phyloP scores from a whole-genome alignment of 805 yeast genomes.

The Candida suzukii region DNA sequence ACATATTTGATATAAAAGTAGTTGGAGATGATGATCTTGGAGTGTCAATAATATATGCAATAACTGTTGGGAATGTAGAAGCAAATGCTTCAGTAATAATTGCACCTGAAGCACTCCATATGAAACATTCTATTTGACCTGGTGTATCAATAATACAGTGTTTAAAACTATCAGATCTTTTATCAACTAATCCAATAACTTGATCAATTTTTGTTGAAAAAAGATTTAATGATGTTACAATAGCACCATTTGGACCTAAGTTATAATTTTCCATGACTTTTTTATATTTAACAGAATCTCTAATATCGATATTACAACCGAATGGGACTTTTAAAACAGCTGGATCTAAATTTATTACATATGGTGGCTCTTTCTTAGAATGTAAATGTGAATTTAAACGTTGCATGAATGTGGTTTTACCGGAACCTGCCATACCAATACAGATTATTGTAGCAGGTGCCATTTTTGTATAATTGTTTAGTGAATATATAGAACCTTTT shows the following conservation, averaged over 20 bases:
- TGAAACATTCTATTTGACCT: slow-evolving; percentile 97
- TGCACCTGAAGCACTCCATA: slow-evolving; percentile 97
- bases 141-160: slow-evolving; percentile 94
- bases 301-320: slow-evolving; percentile 88
- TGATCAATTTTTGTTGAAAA: slow-evolving; percentile 96
- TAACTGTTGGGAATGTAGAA: slow-evolving; percentile 88
- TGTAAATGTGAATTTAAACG: slow-evolving; percentile 86
- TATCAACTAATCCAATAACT: slow-evolving; percentile 79
- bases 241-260: slow-evolving; percentile 97
- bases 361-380: slow-evolving; percentile 65
- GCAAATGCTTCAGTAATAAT: slow-evolving; percentile 97
- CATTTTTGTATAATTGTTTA: no score
- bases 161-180: slow-evolving; percentile 49
- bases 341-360: slow-evolving; percentile 92
- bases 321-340: slow-evolving; percentile 93
- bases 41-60: slow-evolving; percentile 94
- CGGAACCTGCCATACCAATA: slow-evolving; percentile 57
- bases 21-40: slow-evolving; percentile 93
- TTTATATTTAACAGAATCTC: slow-evolving; percentile 92
- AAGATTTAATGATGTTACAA: slow-evolving; percentile 87
- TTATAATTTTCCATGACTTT: slow-evolving; percentile 95
- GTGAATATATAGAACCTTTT: no score
- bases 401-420: slow-evolving; percentile 97
- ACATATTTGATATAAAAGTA: slow-evolving; percentile 96
- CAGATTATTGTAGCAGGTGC: slow-evolving; percentile 31